Conservation (phyloP, 1,139 yeast species). For the Magnusiomyces ingens region DNA sequence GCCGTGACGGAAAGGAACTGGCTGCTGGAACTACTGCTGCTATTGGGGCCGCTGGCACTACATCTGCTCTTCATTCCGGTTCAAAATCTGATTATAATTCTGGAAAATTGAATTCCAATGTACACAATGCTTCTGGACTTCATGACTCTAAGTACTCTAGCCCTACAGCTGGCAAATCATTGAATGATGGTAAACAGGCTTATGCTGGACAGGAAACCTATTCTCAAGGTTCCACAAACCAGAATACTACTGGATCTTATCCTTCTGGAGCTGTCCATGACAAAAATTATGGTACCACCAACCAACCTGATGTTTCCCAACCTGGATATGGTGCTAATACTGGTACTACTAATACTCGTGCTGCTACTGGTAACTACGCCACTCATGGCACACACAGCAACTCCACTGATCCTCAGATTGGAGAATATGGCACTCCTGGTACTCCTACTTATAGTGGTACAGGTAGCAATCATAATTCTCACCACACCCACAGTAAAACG, state of each 20-base stretch:
- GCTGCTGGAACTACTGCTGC: constrained; percentile 2
- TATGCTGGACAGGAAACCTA: constrained; percentile 7
- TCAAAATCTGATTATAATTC: constrained; percentile 2
- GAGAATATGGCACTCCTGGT: constrained; percentile 3
- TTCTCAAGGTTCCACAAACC: not conserved
- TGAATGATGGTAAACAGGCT: constrained; percentile 1
- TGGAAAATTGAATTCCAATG: not conserved
- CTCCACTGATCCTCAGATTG: constrained; percentile 1
- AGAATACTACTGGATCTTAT: no score
- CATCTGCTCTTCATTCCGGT: constrained; percentile 1
- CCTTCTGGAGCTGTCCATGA: no score
- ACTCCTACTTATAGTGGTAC: constrained; percentile 9
- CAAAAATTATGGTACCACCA: no score
- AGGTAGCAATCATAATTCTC: not conserved
- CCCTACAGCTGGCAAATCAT: constrained; percentile 4
- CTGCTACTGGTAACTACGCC: no score
- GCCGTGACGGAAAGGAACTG: no score
- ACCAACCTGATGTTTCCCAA: not conserved
- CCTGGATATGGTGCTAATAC: constrained; percentile 10
- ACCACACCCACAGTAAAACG: not conserved
- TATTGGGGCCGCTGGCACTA: constrained; percentile 9
- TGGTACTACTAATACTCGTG: not conserved
- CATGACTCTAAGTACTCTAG: not conserved
- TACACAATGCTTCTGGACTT: not conserved
- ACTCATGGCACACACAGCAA: not conserved